Evolutionary conservation across 1,284 basidiomycete species (phyloP), one percentile per base, ranked within the genome.

Genomic region (Wallemia mellicola): DNA sequence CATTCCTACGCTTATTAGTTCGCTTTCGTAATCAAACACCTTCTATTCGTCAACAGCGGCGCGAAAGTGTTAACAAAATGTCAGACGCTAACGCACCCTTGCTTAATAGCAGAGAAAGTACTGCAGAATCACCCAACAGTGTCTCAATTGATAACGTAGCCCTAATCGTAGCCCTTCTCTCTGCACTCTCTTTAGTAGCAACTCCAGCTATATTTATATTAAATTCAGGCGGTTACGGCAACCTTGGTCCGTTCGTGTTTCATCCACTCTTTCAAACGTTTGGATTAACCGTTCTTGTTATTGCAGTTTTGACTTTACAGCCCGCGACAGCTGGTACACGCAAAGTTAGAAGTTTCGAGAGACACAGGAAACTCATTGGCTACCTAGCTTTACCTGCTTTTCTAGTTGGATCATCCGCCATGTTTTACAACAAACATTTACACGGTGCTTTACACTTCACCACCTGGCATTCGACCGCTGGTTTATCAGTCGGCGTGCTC

Each of bases 361-460:
- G 65, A 7, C 71, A 71, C 60, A 67, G 68, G 62, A 59, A 58
- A 22, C 22, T 68, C 27, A 62, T 69, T 38, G 62, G 66, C 27
- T 64, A 63, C 24, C 57, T 68, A 22, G 65, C 65, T 11, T 59
- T 69, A 7, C 69, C 69, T 1, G 58, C 64, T 19, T 63, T 71
- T 62, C 60, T 63, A 2, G 7, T 68, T 22, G 70, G 70, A 19
- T 65, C 66, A 5, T 59, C 62, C 14, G 64, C 64, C 17, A 71
- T 72, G 68, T 67, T 64, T 61, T 69, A 64, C 60, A 71, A 71
- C 66, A 72, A 72, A 61, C 60, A 65, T 33, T 26, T 64, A 0
- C 66, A 70, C 59, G 60, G 61, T 2, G 68, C 69, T 0, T 38
- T 60, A 32, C 71, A 71, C 61, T 68, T 68, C 28, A 69, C 67